These are phyloP conservation scores for Coccomyxa subellipsoidea DNA, from an alignment of 163 green algal species.

Conservation along the genomic window DNA sequence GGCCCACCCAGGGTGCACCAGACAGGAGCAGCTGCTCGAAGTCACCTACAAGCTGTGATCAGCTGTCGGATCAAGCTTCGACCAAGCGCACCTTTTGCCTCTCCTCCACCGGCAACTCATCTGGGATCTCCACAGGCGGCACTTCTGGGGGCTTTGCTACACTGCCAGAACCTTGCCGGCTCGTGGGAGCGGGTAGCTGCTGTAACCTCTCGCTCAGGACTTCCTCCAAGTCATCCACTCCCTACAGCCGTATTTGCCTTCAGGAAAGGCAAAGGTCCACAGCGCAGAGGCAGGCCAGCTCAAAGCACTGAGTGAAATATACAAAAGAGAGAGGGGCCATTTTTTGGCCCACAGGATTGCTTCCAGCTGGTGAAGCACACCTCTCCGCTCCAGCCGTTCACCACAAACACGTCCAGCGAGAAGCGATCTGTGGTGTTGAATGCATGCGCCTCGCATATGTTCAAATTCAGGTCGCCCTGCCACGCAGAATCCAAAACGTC, in stretches of 20 bases:
- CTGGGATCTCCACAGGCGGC: background rate
- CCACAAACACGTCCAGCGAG: conserved; percentile 94
- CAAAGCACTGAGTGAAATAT: background rate
- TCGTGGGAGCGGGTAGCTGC: conserved; percentile 66
- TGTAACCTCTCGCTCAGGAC: conserved; percentile 70
- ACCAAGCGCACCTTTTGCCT: background rate
- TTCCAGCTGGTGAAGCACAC: background rate
- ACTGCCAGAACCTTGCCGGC: background rate
- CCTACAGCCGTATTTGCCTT: conserved; percentile 19
- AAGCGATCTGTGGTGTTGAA: conserved; percentile 95
- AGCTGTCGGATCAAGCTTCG: background rate
- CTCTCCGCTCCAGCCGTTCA: conserved; percentile 75
- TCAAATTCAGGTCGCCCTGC: conserved; percentile 85
- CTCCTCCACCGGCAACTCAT: background rate
- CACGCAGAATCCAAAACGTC: background rate
- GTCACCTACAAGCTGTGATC: too few species aligned
- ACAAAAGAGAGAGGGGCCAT: too few species aligned
- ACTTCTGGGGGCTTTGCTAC: background rate
- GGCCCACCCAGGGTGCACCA: too few species aligned
- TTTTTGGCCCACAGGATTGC: too few species aligned
- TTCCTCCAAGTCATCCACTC: conserved; percentile 70
- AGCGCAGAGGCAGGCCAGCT: too few species aligned
- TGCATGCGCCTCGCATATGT: conserved; percentile 94
- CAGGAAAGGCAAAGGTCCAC: too few species aligned
- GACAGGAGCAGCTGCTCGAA: too few species aligned